Conservation (phyloP, 257 asterid species). For the Przewalskia tangutica region DNA sequence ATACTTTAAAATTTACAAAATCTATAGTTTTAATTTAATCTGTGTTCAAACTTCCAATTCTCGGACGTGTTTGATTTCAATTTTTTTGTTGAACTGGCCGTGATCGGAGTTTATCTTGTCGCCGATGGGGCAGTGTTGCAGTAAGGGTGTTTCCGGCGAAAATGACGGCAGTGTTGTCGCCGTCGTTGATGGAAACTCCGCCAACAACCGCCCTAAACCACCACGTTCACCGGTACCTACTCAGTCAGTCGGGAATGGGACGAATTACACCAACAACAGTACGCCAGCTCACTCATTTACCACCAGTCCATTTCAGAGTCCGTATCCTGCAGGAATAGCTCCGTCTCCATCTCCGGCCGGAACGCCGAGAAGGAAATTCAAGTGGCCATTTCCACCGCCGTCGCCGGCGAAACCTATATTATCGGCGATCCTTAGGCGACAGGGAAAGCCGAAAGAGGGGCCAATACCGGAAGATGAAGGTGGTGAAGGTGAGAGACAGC, state of each 20-base stretch:
- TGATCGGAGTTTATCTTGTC: conserved; percentile 21
- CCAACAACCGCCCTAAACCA: conserved; percentile 24
- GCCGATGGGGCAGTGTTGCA: conserved; percentile 93
- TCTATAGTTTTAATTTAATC: too few species aligned
- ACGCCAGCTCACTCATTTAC: conserved; percentile 76
- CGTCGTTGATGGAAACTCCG: conserved; percentile 7
- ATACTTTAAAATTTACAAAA: too few species aligned
- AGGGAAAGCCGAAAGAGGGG: conserved; percentile 37
- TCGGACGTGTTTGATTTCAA: conserved; percentile 14
- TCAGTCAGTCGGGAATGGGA: not conserved
- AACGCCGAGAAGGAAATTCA: conserved; percentile 86
- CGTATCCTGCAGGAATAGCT: conserved; percentile 83
- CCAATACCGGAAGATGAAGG: conserved; percentile 61
- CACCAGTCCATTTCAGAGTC: conserved; percentile 92
- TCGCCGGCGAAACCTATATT: conserved; percentile 98
- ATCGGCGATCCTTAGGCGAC: conserved; percentile 75
- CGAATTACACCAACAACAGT: conserved; percentile 52
- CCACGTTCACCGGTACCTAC: conserved; percentile 27
- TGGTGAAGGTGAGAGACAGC: conserved; percentile 49
- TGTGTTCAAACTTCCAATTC: conserved; percentile 37
- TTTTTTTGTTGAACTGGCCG: conserved; percentile 21
- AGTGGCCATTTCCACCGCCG: conserved; percentile 98
- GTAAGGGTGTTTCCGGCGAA: conserved; percentile 49
- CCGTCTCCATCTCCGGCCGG: conserved; percentile 92
- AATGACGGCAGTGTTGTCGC: conserved; percentile 20